phyloP scores from a whole-genome alignment of 768 basidiomycete species.

The Agaricus subrufescens region DNA sequence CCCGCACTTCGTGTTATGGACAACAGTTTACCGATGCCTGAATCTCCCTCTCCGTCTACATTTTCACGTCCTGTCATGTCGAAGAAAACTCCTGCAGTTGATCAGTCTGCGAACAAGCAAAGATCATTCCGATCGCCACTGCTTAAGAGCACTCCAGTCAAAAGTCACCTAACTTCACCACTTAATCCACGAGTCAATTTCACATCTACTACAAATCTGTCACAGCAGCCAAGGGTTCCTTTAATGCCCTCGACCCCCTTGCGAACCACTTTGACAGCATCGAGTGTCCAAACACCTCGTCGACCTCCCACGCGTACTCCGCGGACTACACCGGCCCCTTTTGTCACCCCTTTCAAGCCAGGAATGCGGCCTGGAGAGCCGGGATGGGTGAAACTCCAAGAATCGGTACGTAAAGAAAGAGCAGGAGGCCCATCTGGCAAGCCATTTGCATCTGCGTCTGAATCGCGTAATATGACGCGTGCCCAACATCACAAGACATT shows the following conservation, averaged over 20 bases:
- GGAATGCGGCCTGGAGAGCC: conserved; percentile 43
- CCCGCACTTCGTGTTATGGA: conserved; percentile 32
- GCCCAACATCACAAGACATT: conserved; percentile 20
- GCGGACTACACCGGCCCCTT: conserved; percentile 31
- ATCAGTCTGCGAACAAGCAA: conserved; percentile 9
- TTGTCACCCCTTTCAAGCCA: conserved; percentile 60
- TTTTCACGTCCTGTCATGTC: conserved; percentile 18
- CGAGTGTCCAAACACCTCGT: conserved; percentile 1
- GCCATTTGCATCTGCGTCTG: not conserved
- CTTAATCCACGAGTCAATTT: conserved; percentile 23
- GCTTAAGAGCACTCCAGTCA: conserved; percentile 18
- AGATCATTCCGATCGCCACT: conserved; percentile 48
- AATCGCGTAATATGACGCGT: not conserved
- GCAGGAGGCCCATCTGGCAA: not conserved
- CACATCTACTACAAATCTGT: conserved; percentile 20
- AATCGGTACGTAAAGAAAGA: conserved; percentile 13
- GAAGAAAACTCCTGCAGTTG: conserved; percentile 12
- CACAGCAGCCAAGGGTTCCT: conserved; percentile 30
- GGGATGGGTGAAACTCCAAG: conserved; percentile 25
- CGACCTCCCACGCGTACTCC: not conserved
- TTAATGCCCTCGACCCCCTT: conserved; percentile 12
- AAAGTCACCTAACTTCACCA: conserved; percentile 17
- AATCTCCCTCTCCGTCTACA: conserved; percentile 34
- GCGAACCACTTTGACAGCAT: conserved; percentile 1
- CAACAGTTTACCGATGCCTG: conserved; percentile 31